Base-by-base conservation (phyloP, 78 protist genomes). In the Neovahlkampfia damariscottae region DNA sequence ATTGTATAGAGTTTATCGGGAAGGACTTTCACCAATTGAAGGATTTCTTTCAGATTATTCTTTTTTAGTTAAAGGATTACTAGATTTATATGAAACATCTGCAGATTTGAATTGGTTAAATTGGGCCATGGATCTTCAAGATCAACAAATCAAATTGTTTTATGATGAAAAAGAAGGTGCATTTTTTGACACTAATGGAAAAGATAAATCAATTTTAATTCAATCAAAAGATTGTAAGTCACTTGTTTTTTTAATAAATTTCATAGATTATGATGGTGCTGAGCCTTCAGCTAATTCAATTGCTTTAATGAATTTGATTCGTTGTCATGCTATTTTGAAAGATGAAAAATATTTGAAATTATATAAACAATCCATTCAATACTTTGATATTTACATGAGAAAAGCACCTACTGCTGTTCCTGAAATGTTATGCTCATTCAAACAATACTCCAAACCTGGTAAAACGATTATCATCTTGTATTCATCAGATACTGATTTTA, bases 21-120 rank as follows among this genome's bases (percentile, higher is more conserved):
- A 88, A 38, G 77, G 88, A 0, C 82, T 86, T 41, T 32, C 80
- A 30, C 73, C 35, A 19, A 59, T 86, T 1, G 30, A 82, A 1
- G 92, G 74, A 10, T 88, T 86, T 36, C 5, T 79, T 2, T 75
- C 68, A 38, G 92, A 88, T 50, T 86, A 88, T 70, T 38, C 90
- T 76, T 86, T 78, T 41, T 5, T 87, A 35, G 79, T 88, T 39
- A 82, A 80, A 40, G 92, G 82, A 6, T 59, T 88, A 27, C 59
- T 88, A 36, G 84, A 81, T 1, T 28, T 81, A 74, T 81, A 81
- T 77, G 67, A 75, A 27, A 39, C 59, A 30, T 8, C 50, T 6
- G 80, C 41, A 1, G 72, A 81, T 32, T 5, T 4, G 31, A 1
- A 28, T n/a, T 27, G 70, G 72, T 67, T 81, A 28, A 9, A 2